Evolutionary conservation across 2,329 filamentous ascomycete species (phyloP).

Genomic region (Chaetomiaceae sp.): DNA sequence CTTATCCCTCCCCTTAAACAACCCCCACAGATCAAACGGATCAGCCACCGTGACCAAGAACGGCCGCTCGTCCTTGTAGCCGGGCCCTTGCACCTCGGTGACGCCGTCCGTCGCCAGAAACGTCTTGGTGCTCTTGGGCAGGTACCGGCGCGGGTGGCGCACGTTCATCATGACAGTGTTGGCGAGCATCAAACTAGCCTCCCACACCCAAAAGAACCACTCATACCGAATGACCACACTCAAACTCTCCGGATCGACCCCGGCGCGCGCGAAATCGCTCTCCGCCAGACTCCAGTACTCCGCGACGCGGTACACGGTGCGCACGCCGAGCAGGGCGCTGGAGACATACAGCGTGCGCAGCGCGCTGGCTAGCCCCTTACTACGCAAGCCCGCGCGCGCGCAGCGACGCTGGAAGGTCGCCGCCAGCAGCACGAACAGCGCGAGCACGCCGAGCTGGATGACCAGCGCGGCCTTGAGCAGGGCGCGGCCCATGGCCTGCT

Average conservation of each 20-base stretch:
- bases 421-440: slow-evolving; percentile 43
- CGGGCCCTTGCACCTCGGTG: slow-evolving; percentile 43
- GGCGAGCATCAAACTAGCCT: slow-evolving; percentile 45
- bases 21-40: slow-evolving; percentile 26
- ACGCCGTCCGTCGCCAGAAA: slow-evolving; percentile 46
- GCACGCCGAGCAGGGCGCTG: slow-evolving; percentile 43
- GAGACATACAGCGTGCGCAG: slow-evolving; percentile 47
- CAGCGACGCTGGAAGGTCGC: slow-evolving; percentile 43
- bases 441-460: slow-evolving; percentile 49
- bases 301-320: slow-evolving; percentile 53
- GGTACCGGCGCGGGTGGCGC: slow-evolving; percentile 44
- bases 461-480: slow-evolving; percentile 46
- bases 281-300: slow-evolving; percentile 48
- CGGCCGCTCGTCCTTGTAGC: slow-evolving; percentile 42
- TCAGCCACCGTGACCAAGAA: slow-evolving; percentile 36
- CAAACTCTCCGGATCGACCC: slow-evolving; percentile 38
- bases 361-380: slow-evolving; percentile 29
- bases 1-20: slow-evolving; percentile 21
- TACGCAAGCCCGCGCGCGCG: slow-evolving; percentile 30
- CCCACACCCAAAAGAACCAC: slow-evolving; percentile 55
- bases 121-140: slow-evolving; percentile 43
- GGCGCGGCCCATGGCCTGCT: slow-evolving; percentile 37
- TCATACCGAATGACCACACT: slow-evolving; percentile 49
- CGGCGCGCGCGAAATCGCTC: slow-evolving; percentile 37
- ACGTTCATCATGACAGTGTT: slow-evolving; percentile 43